phyloP scores from a whole-genome alignment of 2,329 filamentous ascomycete genomes.

The Phaeomoniella chlamydospora region DNA sequence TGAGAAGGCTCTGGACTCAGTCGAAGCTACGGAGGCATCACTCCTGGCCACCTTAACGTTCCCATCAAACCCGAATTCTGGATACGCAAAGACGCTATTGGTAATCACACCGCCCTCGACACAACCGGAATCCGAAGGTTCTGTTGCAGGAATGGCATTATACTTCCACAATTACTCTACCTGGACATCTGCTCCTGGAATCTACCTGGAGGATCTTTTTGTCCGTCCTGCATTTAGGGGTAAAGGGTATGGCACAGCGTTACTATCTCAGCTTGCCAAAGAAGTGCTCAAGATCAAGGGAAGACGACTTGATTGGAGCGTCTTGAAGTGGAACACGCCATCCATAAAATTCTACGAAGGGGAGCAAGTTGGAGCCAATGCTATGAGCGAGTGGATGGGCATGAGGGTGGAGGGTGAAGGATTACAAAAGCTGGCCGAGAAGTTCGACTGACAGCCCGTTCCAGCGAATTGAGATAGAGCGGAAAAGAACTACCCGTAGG shows the following conservation, averaged over 20 bases:
- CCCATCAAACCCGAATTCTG: conserved; percentile 30
- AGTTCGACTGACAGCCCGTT: conserved; percentile 1
- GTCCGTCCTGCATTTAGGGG: conserved; percentile 57
- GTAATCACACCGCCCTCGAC: conserved; percentile 35
- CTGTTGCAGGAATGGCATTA: conserved; percentile 62
- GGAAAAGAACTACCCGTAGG: not conserved
- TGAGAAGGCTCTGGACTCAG: conserved; percentile 59
- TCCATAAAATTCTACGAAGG: conserved; percentile 70
- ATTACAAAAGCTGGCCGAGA: conserved; percentile 24
- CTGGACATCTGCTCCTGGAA: conserved; percentile 73
- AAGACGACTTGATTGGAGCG: conserved; percentile 73
- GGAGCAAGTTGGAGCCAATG: conserved; percentile 22
- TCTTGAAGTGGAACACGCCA: conserved; percentile 84
- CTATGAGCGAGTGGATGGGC: conserved; percentile 33
- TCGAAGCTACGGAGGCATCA: conserved; percentile 63
- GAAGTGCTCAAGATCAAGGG: conserved; percentile 62
- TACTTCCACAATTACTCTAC: conserved; percentile 96
- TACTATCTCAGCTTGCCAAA: conserved; percentile 64
- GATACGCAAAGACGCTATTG: conserved; percentile 63
- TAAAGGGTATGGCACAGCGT: conserved; percentile 62
- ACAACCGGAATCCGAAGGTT: conserved; percentile 15
- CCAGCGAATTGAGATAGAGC: not conserved
- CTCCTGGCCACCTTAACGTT: conserved; percentile 69
- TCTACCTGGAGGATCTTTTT: conserved; percentile 91
- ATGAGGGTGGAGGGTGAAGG: conserved; percentile 34